Conservation (phyloP, 148 eudicot genomes). For the Spergularia bocconei region DNA sequence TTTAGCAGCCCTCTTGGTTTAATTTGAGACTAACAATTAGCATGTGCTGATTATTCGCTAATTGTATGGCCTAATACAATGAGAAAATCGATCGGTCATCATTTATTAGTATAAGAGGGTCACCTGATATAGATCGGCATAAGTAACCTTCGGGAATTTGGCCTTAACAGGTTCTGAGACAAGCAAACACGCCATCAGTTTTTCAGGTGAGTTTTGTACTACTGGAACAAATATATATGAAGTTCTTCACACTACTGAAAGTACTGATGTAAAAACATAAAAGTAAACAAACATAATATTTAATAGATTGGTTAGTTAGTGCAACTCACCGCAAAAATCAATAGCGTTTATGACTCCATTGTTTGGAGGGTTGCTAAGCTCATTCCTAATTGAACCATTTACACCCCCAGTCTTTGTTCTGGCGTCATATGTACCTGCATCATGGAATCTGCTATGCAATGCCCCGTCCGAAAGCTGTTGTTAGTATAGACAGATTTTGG, state of each 20-base stretch:
- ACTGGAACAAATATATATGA: too few species aligned
- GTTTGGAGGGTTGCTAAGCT: conserved; percentile 57
- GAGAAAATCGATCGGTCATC: too few species aligned
- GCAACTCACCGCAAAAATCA: conserved; percentile 57
- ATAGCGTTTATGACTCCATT: conserved; percentile 65
- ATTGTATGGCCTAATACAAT: too few species aligned
- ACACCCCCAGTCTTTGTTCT: conserved; percentile 78
- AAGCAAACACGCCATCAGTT: background rate
- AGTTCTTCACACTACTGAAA: too few species aligned
- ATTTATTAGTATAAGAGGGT: background rate
- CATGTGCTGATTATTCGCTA: too few species aligned
- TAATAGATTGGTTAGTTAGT: background rate
- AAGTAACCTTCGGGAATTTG: conserved; percentile 56
- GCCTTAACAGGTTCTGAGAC: conserved; percentile 66
- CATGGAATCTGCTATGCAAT: conserved; percentile 73
- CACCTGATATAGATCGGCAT: conserved; percentile 93
- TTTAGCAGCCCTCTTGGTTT: too few species aligned
- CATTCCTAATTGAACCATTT: conserved; percentile 70
- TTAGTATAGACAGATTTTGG: too few species aligned
- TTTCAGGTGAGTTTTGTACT: too few species aligned
- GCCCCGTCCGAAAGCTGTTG: background rate
- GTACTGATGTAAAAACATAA: too few species aligned
- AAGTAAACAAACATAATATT: too few species aligned
- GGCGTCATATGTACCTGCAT: conserved; percentile 83
- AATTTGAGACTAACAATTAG: too few species aligned